Conservation (phyloP, 2,329 filamentous ascomycete genomes). For the Exophiala phaeomuriformis region DNA sequence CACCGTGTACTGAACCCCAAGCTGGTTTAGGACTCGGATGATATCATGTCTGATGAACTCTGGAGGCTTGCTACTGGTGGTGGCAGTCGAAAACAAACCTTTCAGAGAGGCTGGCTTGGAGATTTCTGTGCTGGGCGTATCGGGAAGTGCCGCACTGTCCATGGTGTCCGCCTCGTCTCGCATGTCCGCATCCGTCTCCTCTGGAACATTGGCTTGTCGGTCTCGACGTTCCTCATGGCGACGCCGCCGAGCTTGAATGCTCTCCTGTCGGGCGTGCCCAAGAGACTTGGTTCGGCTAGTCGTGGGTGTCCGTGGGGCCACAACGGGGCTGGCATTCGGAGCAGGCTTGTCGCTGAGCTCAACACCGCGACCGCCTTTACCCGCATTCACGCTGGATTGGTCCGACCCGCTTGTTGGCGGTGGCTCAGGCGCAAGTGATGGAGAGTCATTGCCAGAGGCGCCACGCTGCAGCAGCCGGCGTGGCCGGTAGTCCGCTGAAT, state of each 20-base stretch:
- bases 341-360: conserved; percentile 42
- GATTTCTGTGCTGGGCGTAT: conserved; percentile 61
- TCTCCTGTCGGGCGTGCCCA: conserved; percentile 81
- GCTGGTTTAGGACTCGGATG: conserved; percentile 76
- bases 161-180: conserved; percentile 48
- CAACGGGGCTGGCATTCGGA: conserved; percentile 46
- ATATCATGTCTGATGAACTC: conserved; percentile 80
- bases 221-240: conserved; percentile 55
- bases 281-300: conserved; percentile 71
- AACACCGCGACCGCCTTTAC: conserved; percentile 34
- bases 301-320: conserved; percentile 54
- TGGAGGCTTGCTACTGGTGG: conserved; percentile 86
- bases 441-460: conserved; percentile 47
- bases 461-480: conserved; percentile 53
- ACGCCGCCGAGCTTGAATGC: conserved; percentile 77
- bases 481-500: conserved; percentile 69
- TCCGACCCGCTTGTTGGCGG: conserved; percentile 74
- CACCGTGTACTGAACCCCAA: conserved; percentile 85
- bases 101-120: conserved; percentile 89
- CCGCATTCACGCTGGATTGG: conserved; percentile 52
- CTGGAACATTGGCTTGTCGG: conserved; percentile 70
- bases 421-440: conserved; percentile 52
- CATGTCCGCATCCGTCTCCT: conserved; percentile 81
- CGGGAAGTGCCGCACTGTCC: conserved; percentile 39
- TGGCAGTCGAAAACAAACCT: conserved; percentile 93